Base-by-base conservation (phyloP, 1,284 basidiomycete species). In the Fomitopsis schrenkii region DNA sequence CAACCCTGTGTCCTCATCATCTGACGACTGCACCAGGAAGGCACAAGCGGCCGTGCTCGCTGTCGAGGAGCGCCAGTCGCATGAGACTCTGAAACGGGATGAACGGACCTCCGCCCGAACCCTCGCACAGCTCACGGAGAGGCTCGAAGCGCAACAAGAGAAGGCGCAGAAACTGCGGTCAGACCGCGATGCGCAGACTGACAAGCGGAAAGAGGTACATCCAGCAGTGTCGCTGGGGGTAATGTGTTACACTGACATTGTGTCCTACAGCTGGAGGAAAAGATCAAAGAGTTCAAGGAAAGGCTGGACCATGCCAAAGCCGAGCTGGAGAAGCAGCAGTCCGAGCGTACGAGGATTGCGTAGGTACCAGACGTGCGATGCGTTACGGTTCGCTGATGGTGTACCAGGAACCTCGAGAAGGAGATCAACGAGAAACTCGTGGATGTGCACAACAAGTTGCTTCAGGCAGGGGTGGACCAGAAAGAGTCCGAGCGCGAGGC, bases 341-440 rank as follows among this genome's bases (percentile, higher is more conserved):
- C 86, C 8, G 91, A 95, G 75, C 83, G 88, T 57, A 84, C 83
- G 1, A 82, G 85, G 63, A 88, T 94, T 66, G 79, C 80, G 90
- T 91, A 70, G 44, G 87, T 76, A 19, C 42, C 54, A 33, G 17
- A 35, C 55, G 59, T 30, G 2, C 14, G 7, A 30, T 38, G 1
- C 15, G 6, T 45, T 41, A 42, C 14, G 15, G 42, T 12, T 14
- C 30, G n/a, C 17, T 56, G 35, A 22, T 56, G 33, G 36, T n/a
- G 52, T 41, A 60, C n/a, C 68, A 97, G 94, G 55, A 90, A 93
- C 78, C 83, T 94, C 5, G 94, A 96, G 75, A 84, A 86, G 0
- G 94, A 97, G 70, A 83, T 93, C 50, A 97, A 97, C 72, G 96
- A 97, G 74, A 94, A 95, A 70, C 84, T 99, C 3, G 83, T 90